Evolutionary conservation across 2,329 filamentous ascomycete genomes (phyloP), one percentile per base, ranked within the genome.

Genomic region (Neobulgaria alba): DNA sequence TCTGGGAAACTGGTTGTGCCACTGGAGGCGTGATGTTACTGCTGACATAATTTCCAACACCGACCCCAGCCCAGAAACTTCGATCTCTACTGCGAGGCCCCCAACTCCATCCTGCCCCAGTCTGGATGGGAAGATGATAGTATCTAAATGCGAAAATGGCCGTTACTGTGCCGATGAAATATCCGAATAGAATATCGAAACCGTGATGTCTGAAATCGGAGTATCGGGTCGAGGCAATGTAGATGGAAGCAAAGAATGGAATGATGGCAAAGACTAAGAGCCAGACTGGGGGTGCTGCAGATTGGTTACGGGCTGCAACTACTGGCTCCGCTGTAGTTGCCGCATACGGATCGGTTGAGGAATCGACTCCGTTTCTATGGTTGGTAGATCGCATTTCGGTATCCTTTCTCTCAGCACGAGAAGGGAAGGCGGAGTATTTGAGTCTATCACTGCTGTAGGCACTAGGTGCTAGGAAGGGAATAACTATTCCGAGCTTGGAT

Each of bases 131-230:
- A 8, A 92, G 66, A 58, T 95, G 87, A 58, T 95, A 95, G 66
- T 82, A 86, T 17, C 84, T 72, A 67, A 95, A 95, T 3, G 80
- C 75, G 52, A 90, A 78, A 59, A 80, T 79, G 15, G 85, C 75
- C 29, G 75, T 75, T 33, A 79, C 63, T 10, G 81, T 72, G 7
- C 90, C 90, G 47, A 95, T 82, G 10, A 84, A 50, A 41, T 81
- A 83, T n/a, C 90, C 90, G 48, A 84, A 86, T 2, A 95, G 64
- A 50, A 95, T 85, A 50, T 96, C 90, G 59, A 95, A 90, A n/a
- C 82, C 88, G 59, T 90, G 85, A 61, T 96, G 90, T 29, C 85
- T 79, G 65, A 82, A 93, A 61, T 95, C 82, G 45, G 82, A 88
- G 74, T 82, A 96, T 9, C 90, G 82, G 1, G 86, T 90, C 19